Percentiles rank a stretch among this genome's conserved stretches.
Evolutionary conservation across 768 basidiomycete species (phyloP).

Genomic region (Naganishia vaughanmartiniae): DNA sequence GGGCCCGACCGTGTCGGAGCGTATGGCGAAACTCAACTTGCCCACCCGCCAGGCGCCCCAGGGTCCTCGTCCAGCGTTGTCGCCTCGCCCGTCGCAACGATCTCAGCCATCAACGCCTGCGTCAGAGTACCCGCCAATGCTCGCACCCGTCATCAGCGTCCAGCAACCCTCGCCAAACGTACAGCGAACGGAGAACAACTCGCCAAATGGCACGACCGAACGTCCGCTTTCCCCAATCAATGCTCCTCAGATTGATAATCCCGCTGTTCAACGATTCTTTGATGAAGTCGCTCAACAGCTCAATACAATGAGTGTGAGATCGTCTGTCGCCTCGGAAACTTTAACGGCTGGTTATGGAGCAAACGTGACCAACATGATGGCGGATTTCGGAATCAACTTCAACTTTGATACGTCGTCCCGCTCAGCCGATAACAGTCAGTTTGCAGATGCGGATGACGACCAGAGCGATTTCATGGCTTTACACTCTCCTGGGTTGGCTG

Average conservation of each 20-base stretch:
- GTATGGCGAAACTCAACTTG: constrained; percentile 30
- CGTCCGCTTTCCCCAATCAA: constrained; percentile 55
- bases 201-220: background rate
- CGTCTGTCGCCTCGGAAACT: constrained; percentile 51
- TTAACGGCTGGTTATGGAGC: constrained; percentile 32
- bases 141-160: constrained; percentile 18
- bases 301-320: constrained; percentile 66
- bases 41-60: constrained; percentile 35
- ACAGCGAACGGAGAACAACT: constrained; percentile 6
- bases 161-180: constrained; percentile 17
- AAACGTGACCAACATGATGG: constrained; percentile 15
- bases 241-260: constrained; percentile 70
- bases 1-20: constrained; percentile 29
- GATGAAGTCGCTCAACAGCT: constrained; percentile 79
- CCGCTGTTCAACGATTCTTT: constrained; percentile 77
- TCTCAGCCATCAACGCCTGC: constrained; percentile 21
- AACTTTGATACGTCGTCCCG: constrained; percentile 30
- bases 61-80: constrained; percentile 50
- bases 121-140: constrained; percentile 3
- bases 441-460: constrained; percentile 54
- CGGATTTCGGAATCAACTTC: constrained; percentile 13
- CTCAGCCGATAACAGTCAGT: constrained; percentile 45
- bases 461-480: constrained; percentile 45
- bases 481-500: constrained; percentile 36
- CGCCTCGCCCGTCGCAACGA: constrained; percentile 36